Evolutionary conservation across 2,329 filamentous ascomycete genomes (phyloP), one percentile per base, ranked within the genome.

Genomic region (Anisogramma anomala): DNA sequence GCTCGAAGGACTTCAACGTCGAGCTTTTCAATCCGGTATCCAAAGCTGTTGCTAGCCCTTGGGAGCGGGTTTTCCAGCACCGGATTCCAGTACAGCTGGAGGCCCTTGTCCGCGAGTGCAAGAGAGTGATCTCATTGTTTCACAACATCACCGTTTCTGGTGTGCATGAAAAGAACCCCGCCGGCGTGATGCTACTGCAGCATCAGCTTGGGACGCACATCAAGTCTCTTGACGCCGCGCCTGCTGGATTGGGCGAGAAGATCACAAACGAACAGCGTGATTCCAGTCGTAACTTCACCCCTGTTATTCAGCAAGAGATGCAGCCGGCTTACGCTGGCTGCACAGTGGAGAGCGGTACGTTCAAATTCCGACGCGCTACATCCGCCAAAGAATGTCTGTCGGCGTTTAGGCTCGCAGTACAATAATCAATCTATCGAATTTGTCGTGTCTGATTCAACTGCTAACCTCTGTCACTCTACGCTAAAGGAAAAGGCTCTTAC

Each of bases 271-370:
- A 58, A 3, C 72, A 77, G 49, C 64, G 68, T 20, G 66, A 72
- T 3, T 66, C 68, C 13, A 77, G 67, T 49, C 67, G 74, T 3
- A 58, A 68, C 25, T 75, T 78, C 42, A 63, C 61, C 0, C 72
- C 71, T 0, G 58, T 60, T 2, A 65, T 79, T 39, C 52, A 57
- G 3, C 32, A 48, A 1, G 55, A 54, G 23, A 74, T 79, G 67
- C 46, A 48, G 2, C 44, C 54, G 2, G 65, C 61, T 0, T 79
- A 79, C 50, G 42, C 58, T 0, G 37, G 34, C 0, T 76, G 71
- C 50, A 46, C 54, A 4, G 48, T 54, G 0, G 68, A 76, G 50
- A 28, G 30, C n/a, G 70, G 66, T 52, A 48, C 46, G 53, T 27
- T 17, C 10, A n/a, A 15, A 6, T 31, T 14, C 8, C 11, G 6